Base-by-base conservation (phyloP, 2,329 filamentous ascomycete genomes). In the Aurifilum marmelostoma region DNA sequence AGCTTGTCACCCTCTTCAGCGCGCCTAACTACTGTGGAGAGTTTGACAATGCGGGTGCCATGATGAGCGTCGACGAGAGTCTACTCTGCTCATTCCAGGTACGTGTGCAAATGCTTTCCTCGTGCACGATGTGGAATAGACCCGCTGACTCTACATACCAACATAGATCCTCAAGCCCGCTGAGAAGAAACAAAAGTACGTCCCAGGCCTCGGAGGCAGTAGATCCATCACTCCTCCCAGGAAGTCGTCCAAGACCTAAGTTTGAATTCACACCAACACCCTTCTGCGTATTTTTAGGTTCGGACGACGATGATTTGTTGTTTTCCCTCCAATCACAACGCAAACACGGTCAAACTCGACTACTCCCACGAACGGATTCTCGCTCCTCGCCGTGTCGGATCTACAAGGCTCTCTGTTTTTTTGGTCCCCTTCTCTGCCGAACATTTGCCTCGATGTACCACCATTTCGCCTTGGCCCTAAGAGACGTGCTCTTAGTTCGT, bases 141-240 rank as follows among this genome's bases (percentile, higher is more conserved):
- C 24, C n/a, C 54, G 59, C 66, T 37, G 41, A 59, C 39, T 21
- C 43, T 71, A 11, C 16, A 21, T 62, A 62, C 74, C 79, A 72
- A 2, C 18, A 34, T 75, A 97, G 93, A 98, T 99, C 80, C 88
- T 99, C 85, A 99, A 98, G 87, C 96, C 96, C 79, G 96, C 96
- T 82, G 96, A 99, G 89, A 99, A 99, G 91, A 99, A 99, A 91
- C 95, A 97, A 93, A 98, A 98, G 94, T 98, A 97, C 87, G 94
- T 97, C 80, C 88, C 89, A 84, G 86, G 87, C 84, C 86, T 91
- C 82, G 89, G 88, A 84, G 87, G 87, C 84, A 86, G 88, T 84
- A 87, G 88, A 81, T 72, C 74, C 73, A 85, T 87, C 82, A 90
- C 88, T 87, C 85, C 89, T 86, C 87, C 89, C 82, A 85, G 87